Evolutionary conservation across 1,139 yeast genomes (phyloP).

Genomic region (Arxiozyma slooffiae): DNA sequence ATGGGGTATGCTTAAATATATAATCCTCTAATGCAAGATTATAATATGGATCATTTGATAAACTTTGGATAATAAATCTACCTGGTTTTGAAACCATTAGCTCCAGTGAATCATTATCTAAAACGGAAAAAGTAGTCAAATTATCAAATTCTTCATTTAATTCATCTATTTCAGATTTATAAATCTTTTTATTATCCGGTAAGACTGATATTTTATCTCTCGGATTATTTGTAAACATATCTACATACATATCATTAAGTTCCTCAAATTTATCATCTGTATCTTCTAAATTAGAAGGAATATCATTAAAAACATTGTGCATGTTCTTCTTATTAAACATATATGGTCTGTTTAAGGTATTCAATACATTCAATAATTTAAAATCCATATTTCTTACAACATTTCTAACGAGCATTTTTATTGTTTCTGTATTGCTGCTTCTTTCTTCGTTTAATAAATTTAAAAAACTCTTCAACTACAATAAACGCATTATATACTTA

Average conservation of each 20-base stretch:
- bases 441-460: not conserved
- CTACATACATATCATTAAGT: conserved; percentile 23
- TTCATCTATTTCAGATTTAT: conserved; percentile 17
- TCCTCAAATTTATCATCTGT: conserved; percentile 21
- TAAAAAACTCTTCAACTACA: not conserved
- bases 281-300: conserved; percentile 17
- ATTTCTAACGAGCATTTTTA: not conserved
- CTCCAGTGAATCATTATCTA: conserved; percentile 5
- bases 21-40: conserved; percentile 81
- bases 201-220: not conserved
- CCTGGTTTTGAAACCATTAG: conserved; percentile 15
- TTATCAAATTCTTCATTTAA: conserved; percentile 17
- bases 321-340: not conserved
- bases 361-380: not conserved
- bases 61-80: conserved; percentile 22
- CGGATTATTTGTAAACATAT: conserved; percentile 17
- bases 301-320: not conserved
- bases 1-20: conserved; percentile 57
- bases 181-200: not conserved
- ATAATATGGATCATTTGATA: conserved; percentile 50
- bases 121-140: not conserved
- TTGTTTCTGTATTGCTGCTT: not conserved
- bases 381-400: not conserved
- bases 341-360: not conserved
- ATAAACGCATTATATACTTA: too few relatives aligned